Conservation (phyloP, 306 rosid species). For the Leucaena leucocephala region DNA sequence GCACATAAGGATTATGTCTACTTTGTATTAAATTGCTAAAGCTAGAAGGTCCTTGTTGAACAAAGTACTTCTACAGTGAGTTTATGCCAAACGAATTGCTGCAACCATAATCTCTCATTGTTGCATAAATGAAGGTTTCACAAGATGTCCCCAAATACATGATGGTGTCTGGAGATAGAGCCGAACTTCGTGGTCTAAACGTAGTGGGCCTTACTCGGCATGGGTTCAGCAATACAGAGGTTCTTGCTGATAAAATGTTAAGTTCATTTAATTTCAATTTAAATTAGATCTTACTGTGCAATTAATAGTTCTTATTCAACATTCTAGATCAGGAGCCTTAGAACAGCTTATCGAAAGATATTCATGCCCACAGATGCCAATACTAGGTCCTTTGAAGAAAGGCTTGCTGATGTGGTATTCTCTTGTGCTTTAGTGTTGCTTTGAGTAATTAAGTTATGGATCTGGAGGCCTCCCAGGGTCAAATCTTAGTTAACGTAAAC, state of each 20-base stretch:
- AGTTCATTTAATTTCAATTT: slow-evolving; percentile 27
- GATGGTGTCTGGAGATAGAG: slow-evolving; percentile 90
- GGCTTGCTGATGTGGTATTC: slow-evolving; percentile 79
- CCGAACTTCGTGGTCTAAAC: slow-evolving; percentile 87
- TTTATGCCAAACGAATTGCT: slow-evolving; percentile 28
- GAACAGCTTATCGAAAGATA: slow-evolving; percentile 74
- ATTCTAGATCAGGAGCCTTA: slow-evolving; percentile 69
- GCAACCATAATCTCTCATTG: slow-evolving; percentile 37
- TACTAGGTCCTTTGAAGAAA: slow-evolving; percentile 65
- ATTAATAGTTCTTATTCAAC: slow-evolving; percentile 37
- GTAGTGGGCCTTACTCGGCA: slow-evolving; percentile 79
- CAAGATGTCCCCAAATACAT: slow-evolving; percentile 88
- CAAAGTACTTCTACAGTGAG: slow-evolving; percentile 34
- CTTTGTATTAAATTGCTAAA: slow-evolving; percentile 16
- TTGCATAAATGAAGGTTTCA: slow-evolving; percentile 61
- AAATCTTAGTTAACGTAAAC: slow-evolving; percentile 13
- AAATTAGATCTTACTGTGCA: slow-evolving; percentile 6
- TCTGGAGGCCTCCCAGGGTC: background rate
- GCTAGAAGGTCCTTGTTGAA: background rate
- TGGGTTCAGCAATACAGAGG: slow-evolving; percentile 76
- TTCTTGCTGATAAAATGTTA: slow-evolving; percentile 34
- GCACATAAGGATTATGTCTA: background rate
- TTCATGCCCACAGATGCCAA: slow-evolving; percentile 66
- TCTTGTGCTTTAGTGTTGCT: background rate
- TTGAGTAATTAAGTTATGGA: slow-evolving; percentile 16